Base-by-base conservation (phyloP, 148 eudicot genomes). In the Fagopyrum tataricum region DNA sequence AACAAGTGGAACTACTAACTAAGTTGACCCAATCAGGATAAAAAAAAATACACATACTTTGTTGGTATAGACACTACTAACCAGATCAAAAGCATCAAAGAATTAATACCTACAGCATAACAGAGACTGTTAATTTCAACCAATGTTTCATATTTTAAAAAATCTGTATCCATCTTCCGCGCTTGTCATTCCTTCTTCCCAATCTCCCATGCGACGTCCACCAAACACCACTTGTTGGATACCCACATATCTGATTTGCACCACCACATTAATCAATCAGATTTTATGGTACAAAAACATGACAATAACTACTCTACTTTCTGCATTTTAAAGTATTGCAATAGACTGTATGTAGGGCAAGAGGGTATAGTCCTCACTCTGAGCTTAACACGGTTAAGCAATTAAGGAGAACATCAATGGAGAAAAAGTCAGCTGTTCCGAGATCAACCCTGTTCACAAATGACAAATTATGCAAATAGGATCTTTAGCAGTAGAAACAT, bases 161-260 rank as follows among this genome's bases (percentile, higher is more conserved):
- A 76, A 83, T 75, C 88, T 91, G 83, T 94, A 94, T 1, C 97
- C 98, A 72, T 78, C 75, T 4, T 85, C 98, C 0, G 93, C 79
- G 77, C 79, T 80, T 41, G 83, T 87, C 98, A 94, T 95, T 71
- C 96, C 97, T 66, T 91, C 98, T 76, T 95, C 97, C 98, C 98
- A 95, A 77, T 95, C 98, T 81, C 98, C 97, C 83, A 91, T 72
- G 40, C 75, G 70, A 12, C 84, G 86, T 64, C 97, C 97, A 73
- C 97, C 98, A 71, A 95, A 94, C 70, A 95, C 89, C 49, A 95
- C 93, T 76, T 95, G 97, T 77, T 91, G 87, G 59, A 95, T 91
- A 61, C 98, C 98, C 73, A 90, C 73, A 73, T 88, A 91, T 76
- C 98, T 95, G 88, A 80, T 64, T 58, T 17, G 73, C 24, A 75